A percentile compares a stretch with the other conserved stretches of the same genome.
Conservation (phyloP, 2,329 filamentous ascomycete genomes). For the Dendryphion nanum region DNA sequence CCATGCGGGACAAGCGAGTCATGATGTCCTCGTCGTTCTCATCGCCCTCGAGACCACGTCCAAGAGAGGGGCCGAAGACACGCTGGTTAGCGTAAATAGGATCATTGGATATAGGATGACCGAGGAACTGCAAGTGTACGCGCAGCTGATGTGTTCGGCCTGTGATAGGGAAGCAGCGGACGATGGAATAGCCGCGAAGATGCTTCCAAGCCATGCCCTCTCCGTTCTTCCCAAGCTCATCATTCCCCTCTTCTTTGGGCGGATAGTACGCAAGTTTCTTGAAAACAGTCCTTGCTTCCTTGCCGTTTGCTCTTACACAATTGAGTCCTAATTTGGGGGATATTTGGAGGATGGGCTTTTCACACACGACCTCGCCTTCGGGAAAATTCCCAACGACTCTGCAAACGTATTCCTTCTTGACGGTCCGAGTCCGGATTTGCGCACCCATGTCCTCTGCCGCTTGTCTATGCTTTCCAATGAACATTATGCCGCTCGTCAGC, state of each 20-base stretch:
- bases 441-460: slow-evolving; percentile 74
- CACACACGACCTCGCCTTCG: slow-evolving; percentile 84
- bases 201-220: slow-evolving; percentile 51
- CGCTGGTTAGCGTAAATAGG: slow-evolving; percentile 94
- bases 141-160: slow-evolving; percentile 93
- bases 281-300: slow-evolving; percentile 87
- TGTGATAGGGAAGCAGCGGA: slow-evolving; percentile 89
- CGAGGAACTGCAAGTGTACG: slow-evolving; percentile 91
- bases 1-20: slow-evolving; percentile 80
- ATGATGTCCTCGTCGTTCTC: slow-evolving; percentile 90
- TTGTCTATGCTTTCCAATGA: slow-evolving; percentile 82
- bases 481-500: slow-evolving; percentile 96
- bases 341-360: slow-evolving; percentile 90
- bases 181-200: slow-evolving; percentile 81
- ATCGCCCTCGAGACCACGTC: slow-evolving; percentile 62
- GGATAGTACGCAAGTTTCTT: slow-evolving; percentile 91
- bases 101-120: slow-evolving; percentile 94
- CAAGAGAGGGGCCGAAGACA: slow-evolving; percentile 83
- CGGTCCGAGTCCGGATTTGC: slow-evolving; percentile 76
- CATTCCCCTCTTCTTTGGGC: slow-evolving; percentile 40
- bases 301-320: slow-evolving; percentile 88
- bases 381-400: slow-evolving; percentile 90
- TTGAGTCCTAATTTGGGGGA: slow-evolving; percentile 95
- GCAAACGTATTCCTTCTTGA: slow-evolving; percentile 94
- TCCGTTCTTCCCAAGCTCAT: slow-evolving; percentile 10